Conservation (phyloP, 495 filamentous ascomycete genomes). For the Viridothelium virens region DNA sequence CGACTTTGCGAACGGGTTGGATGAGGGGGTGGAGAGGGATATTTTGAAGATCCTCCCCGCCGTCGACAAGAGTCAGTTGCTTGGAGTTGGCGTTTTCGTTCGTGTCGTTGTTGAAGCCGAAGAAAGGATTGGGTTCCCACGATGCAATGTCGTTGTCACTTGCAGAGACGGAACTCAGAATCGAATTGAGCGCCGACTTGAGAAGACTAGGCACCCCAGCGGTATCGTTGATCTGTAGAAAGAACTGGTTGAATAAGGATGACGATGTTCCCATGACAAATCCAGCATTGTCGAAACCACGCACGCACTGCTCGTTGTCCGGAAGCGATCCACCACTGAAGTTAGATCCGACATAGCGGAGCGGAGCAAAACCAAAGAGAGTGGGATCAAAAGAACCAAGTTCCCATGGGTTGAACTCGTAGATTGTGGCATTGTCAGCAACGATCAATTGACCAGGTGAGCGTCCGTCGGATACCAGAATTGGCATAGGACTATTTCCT, state of each 20-base stretch:
- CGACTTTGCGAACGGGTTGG: constrained; percentile 67
- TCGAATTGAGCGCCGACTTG: constrained; percentile 43
- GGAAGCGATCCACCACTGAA: constrained; percentile 60
- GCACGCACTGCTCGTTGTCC: constrained; percentile 55
- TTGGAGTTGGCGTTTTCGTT: constrained; percentile 50
- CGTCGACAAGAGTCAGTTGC: constrained; percentile 73
- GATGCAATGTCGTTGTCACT: constrained; percentile 70
- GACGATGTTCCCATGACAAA: constrained; percentile 89
- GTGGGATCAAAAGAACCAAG: constrained; percentile 79
- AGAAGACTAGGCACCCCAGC: constrained; percentile 47
- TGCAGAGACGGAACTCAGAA: constrained; percentile 49
- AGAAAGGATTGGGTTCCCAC: constrained; percentile 82
- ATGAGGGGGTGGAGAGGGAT: constrained; percentile 79
- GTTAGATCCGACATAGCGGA: constrained; percentile 69
- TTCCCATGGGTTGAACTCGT: constrained; percentile 83
- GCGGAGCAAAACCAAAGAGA: constrained; percentile 67
- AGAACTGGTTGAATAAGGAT: constrained; percentile 74
- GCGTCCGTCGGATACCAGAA: constrained; percentile 70
- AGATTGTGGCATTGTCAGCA: constrained; percentile 70
- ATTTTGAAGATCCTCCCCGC: constrained; percentile 81
- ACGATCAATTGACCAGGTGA: constrained; percentile 57
- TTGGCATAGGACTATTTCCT: constrained; percentile 73
- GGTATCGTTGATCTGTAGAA: constrained; percentile 48
- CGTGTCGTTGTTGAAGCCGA: constrained; percentile 53
- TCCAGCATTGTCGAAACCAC: constrained; percentile 77